phyloP scores from a whole-genome alignment of 768 basidiomycete genomes.

The Candolleomyces aberdarensis region DNA sequence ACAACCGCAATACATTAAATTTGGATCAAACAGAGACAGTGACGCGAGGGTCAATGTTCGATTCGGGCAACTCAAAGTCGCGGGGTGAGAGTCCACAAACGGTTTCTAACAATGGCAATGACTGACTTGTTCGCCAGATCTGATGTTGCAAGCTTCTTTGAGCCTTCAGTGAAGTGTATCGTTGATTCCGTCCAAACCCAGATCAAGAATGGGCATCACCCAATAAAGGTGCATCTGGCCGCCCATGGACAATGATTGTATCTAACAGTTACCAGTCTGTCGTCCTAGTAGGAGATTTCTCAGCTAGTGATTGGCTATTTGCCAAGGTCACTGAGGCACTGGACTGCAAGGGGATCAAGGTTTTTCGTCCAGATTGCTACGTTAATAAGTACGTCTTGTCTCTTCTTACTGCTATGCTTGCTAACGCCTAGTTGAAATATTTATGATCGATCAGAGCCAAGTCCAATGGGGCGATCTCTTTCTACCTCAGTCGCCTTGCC shows the following conservation, averaged over 20 bases:
- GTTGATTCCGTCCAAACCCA: slow-evolving; percentile 28
- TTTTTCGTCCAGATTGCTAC: slow-evolving; percentile 7
- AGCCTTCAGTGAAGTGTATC: slow-evolving; percentile 35
- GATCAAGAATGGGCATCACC: slow-evolving; percentile 20
- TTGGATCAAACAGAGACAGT: slow-evolving; percentile 42
- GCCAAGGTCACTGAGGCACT: slow-evolving; percentile 25
- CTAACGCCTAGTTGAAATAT: neutral
- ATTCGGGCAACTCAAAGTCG: slow-evolving; percentile 45
- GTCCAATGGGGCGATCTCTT: slow-evolving; percentile 11
- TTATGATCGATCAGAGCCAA: neutral
- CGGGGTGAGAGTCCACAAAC: slow-evolving; percentile 17
- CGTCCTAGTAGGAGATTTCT: slow-evolving; percentile 53
- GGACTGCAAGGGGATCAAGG: neutral
- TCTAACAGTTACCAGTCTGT: slow-evolving; percentile 27
- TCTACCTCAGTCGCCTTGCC: slow-evolving; percentile 10
- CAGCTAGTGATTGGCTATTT: slow-evolving; percentile 48
- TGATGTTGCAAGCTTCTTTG: slow-evolving; percentile 36
- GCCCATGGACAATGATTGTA: neutral
- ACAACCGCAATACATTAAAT: slow-evolving; percentile 44
- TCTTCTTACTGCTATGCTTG: neutral
- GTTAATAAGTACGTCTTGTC: slow-evolving; percentile 10
- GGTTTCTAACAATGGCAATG: neutral
- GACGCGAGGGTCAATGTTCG: slow-evolving; percentile 38
- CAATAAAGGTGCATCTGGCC: slow-evolving; percentile 25
- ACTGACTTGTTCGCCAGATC: slow-evolving; percentile 14